Base-by-base conservation (phyloP, 345 rosid species). In the Murraya koenigii region DNA sequence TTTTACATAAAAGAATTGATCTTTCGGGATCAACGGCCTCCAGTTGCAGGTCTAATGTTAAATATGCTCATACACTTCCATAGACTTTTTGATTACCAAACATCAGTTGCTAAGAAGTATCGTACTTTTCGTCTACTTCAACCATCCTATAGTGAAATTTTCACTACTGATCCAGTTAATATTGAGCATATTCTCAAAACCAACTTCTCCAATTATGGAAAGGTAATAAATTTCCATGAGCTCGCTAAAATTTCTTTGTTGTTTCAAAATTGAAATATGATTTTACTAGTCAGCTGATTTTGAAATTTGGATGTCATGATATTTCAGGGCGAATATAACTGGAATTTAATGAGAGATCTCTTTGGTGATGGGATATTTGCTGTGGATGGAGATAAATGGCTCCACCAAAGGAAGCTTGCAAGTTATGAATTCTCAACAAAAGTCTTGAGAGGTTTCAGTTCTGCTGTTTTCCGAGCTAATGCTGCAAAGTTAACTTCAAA, bases 351-450 rank as follows among this genome's bases (percentile, higher is more conserved):
- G 89, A 78, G 77, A 66, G 87, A 86, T 77, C 84, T 86, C 7
- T 82, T 80, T 69, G 87, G 87, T 63, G 83, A 82, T 80, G 89
- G 89, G 14, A 82, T 86, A 59, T 84, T 84, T 68, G 80, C 84
- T 11, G 87, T 77, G 25, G 84, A 86, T 79, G 87, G 89, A 66
- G 81, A 82, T 66, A 82, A 82, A 65, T 86, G 89, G 85, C 80
- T 83, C 61, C 85, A 82, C 72, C 83, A 82, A 52, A 22, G 89
- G 74, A 84, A 84, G 77, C 86, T 80, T 72, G 87, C 87, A 19
- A 86, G 86, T 83, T 74, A 73, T 65, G 87, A 86, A 61, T 84
- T 86, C 85, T 80, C 87, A 5, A 86, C 87, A 28, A 84, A 79
- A 79, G 76, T 80, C 58, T 41, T 80, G 76, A 84, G 86, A 71